phyloP scores from a whole-genome alignment of 2,329 filamentous ascomycete genomes.

The Zymoseptoria crescenta region DNA sequence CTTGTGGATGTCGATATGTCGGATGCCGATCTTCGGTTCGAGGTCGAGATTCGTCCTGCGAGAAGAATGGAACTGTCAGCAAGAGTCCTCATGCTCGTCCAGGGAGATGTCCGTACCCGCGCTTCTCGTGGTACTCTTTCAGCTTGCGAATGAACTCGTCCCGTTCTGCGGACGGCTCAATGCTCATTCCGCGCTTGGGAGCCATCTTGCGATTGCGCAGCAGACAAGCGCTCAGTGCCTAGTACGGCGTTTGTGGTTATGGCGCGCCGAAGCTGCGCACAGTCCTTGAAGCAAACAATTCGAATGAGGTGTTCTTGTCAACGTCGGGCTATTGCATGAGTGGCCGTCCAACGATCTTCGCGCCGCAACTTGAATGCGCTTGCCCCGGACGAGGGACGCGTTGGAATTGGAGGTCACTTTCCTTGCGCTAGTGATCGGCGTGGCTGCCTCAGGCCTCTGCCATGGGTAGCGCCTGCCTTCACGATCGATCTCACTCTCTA shows the following conservation, averaged over 20 bases:
- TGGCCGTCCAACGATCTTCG: not conserved
- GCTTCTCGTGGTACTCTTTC: conserved; percentile 64
- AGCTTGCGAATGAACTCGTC: conserved; percentile 70
- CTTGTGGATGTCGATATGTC: conserved; percentile 67
- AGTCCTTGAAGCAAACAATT: not conserved
- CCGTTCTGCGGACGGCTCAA: conserved; percentile 55
- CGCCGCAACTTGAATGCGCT: not conserved
- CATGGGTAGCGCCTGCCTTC: not conserved
- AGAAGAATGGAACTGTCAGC: conserved; percentile 17
- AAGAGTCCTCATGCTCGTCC: not conserved
- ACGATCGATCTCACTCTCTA: not conserved
- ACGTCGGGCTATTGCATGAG: not conserved
- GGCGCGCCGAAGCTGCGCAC: not conserved
- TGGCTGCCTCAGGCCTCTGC: too few species aligned
- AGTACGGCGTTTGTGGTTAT: not conserved
- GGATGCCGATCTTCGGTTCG: conserved; percentile 71
- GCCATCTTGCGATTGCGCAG: conserved; percentile 31
- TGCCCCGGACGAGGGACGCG: not conserved
- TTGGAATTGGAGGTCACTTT: not conserved
- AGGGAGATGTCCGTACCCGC: conserved; percentile 48
- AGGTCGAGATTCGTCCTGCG: conserved; percentile 62
- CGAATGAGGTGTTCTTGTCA: not conserved
- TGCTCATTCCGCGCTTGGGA: conserved; percentile 39
- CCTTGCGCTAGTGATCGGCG: too few species aligned
- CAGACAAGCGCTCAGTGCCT: too few species aligned